phyloP scores from a whole-genome alignment of 352 stramenopile species.

The Halophytophthora batemanensis region DNA sequence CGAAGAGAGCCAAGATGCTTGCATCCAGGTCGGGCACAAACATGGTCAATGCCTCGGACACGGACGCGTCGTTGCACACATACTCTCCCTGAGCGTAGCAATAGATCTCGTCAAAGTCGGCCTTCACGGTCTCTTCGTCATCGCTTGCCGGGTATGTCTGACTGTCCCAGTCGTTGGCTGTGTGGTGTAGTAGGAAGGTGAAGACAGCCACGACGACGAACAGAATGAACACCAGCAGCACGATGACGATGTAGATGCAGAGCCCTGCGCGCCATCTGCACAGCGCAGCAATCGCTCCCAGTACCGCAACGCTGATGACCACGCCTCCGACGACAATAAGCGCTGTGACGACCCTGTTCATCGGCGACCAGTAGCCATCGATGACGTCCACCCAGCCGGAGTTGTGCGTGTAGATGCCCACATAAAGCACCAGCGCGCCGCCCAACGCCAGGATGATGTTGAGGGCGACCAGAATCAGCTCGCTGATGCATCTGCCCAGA shows the following conservation, averaged over 20 bases:
- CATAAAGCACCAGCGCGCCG: constrained; percentile 52
- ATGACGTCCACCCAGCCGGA: constrained; percentile 65
- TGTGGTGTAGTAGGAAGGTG: constrained; percentile 43
- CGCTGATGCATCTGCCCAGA: constrained; percentile 27
- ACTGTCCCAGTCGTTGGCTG: constrained; percentile 41
- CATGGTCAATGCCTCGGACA: constrained; percentile 48
- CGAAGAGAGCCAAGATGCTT: constrained; percentile 31
- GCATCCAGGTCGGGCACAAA: constrained; percentile 42
- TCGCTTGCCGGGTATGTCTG: constrained; percentile 44
- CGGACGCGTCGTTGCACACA: constrained; percentile 58
- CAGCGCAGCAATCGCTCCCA: constrained; percentile 54
- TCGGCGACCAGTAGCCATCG: constrained; percentile 47
- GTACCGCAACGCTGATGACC: constrained; percentile 54
- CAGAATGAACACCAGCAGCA: constrained; percentile 49
- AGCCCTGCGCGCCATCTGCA: constrained; percentile 59
- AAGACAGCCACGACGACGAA: constrained; percentile 48
- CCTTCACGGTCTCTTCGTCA: constrained; percentile 49
- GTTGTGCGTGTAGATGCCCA: constrained; percentile 37
- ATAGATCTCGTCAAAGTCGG: constrained; percentile 62
- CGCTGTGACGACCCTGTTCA: constrained; percentile 38
- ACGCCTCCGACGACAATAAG: constrained; percentile 49
- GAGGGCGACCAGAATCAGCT: constrained; percentile 50
- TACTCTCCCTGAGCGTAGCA: constrained; percentile 74
- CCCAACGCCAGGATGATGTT: constrained; percentile 60
- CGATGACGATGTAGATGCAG: constrained; percentile 48